Percentiles rank a stretch among this genome's conserved stretches.
These are phyloP conservation scores for Trypanosoma grayi DNA, from an alignment of 208 protist species.

Conservation along the genomic window DNA sequence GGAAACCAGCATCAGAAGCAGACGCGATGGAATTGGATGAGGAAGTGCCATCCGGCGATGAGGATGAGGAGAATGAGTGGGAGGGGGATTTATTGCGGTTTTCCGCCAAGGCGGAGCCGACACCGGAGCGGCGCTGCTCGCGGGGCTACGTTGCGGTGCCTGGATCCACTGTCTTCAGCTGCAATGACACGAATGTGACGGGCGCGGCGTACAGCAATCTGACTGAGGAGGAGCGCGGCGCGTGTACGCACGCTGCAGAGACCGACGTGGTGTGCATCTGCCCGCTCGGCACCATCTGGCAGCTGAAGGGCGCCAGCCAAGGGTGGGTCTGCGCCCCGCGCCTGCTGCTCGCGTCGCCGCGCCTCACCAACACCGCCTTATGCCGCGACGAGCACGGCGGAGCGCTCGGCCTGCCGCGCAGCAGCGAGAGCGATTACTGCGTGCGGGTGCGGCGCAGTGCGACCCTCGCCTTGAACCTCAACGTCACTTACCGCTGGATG, in stretches of 20 bases:
- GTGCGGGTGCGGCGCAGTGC: constrained; percentile 19
- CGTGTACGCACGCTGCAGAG: constrained; percentile 1
- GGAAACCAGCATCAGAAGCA: too few species aligned
- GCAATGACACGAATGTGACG: neutral
- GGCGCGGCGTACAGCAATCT: neutral
- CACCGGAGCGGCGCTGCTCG: neutral
- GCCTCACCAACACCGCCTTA: constrained; percentile 23
- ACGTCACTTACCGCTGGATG: constrained; percentile 21
- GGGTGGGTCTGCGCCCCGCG: neutral
- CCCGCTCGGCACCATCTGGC: constrained; percentile 22
- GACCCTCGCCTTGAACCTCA: constrained; percentile 18
- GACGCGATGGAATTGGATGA: too few species aligned
- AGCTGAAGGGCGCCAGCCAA: neutral
- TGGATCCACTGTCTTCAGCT: neutral
- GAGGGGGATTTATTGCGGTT: too few species aligned
- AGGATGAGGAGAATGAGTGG: too few species aligned
- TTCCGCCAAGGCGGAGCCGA: too few species aligned
- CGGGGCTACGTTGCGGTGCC: constrained; percentile 1
- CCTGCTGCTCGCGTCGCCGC: constrained; percentile 27
- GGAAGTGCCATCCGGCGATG: too few species aligned
- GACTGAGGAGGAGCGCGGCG: neutral
- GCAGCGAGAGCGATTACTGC: constrained; percentile 31
- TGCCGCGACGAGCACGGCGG: constrained; percentile 33
- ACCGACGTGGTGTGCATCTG: constrained; percentile 28
- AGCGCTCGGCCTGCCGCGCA: constrained; percentile 30